Percentiles rank a stretch among this genome's conserved stretches.
These are phyloP conservation scores for Trichoderma sp. DNA, from an alignment of 2,329 filamentous ascomycete genomes.

Conservation along the genomic window DNA sequence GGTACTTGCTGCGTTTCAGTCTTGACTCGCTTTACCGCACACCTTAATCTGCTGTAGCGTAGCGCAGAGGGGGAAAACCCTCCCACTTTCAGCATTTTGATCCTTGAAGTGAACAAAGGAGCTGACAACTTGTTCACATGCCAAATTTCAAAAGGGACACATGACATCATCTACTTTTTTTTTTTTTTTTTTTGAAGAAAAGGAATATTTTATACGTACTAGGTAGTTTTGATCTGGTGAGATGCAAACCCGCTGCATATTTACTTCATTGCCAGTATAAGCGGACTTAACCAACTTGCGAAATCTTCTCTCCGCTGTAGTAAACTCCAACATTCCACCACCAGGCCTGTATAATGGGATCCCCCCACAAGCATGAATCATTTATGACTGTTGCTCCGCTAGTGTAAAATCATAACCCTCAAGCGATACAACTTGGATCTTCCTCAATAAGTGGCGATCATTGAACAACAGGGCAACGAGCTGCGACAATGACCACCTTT, in stretches of 20 bases:
- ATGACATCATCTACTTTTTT: neutral
- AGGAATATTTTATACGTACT: no score
- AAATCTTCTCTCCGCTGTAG: neutral
- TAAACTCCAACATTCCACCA: neutral
- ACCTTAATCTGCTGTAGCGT: neutral
- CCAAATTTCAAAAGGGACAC: neutral
- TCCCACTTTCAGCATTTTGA: neutral
- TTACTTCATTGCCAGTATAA: neutral
- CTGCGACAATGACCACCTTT: conserved; percentile 72
- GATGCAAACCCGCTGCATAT: neutral
- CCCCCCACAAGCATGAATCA: neutral
- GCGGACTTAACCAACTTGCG: neutral
- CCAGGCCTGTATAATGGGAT: neutral
- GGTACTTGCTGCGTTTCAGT: neutral
- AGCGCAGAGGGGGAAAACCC: neutral
- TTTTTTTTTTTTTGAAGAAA: neutral
- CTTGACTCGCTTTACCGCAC: neutral
- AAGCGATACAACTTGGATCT: neutral
- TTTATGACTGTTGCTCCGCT: neutral
- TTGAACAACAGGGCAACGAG: neutral
- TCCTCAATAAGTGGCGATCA: neutral
- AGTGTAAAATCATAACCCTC: neutral
- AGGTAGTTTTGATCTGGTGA: neutral
- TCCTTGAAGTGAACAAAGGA: neutral
- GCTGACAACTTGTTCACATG: neutral